Conservation (phyloP, 371 early-diverging fungal species). For the Smittium culicis region DNA sequence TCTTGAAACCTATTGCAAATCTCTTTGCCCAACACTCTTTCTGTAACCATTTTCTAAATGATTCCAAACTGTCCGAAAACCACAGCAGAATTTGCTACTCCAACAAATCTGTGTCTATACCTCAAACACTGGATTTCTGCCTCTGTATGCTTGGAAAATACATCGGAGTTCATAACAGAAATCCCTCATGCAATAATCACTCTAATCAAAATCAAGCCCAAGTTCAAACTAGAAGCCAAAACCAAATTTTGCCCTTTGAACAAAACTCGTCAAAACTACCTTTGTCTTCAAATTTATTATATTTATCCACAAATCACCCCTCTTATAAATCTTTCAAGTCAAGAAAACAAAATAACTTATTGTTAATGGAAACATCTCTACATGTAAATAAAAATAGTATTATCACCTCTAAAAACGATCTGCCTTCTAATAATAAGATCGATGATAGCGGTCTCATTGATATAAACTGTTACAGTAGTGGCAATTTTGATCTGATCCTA, state of each 20-base stretch:
- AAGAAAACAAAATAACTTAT: not conserved
- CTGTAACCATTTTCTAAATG: not conserved
- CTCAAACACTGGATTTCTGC: not conserved
- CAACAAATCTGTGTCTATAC: not conserved
- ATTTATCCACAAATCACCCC: not conserved
- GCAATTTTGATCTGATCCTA: slow-evolving; percentile 66
- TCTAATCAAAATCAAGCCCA: too few relatives aligned
- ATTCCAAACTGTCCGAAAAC: not conserved
- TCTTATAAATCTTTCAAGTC: not conserved
- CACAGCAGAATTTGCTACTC: not conserved
- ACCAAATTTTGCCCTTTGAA: not conserved
- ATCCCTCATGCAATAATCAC: too few relatives aligned
- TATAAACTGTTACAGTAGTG: slow-evolving; percentile 61
- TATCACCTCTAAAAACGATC: not conserved
- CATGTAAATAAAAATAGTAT: too few relatives aligned
- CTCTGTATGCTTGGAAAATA: not conserved
- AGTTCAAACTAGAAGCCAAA: not conserved
- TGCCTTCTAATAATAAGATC: not conserved
- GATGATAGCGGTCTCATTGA: not conserved
- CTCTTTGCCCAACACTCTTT: not conserved
- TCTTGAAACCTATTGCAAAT: not conserved
- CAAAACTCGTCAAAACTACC: too few relatives aligned
- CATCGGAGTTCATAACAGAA: not conserved
- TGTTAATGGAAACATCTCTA: not conserved
- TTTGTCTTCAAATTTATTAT: not conserved